Base-by-base conservation (phyloP, 129 eudicot genomes). In the Saussurea involucrata region DNA sequence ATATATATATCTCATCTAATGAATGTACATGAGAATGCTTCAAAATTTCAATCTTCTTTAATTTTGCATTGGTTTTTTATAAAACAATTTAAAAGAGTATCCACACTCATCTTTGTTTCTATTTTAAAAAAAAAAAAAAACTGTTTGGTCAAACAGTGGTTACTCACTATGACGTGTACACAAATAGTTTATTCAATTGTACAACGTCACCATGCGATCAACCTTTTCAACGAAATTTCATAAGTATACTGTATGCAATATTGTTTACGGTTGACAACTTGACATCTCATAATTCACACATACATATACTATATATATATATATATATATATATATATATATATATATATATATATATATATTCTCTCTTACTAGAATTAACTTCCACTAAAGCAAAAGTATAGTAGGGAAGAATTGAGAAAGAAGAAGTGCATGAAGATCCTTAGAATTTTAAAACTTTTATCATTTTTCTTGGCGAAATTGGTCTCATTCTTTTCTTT, bases 351-450 rank as follows among this genome's bases (percentile, higher is more conserved):
- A 20, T 20, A 20, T 12, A 2, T 46, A 13, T 46, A 27, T 37
- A 40, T 68, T n/a, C 0, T 24, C 70, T 53, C 61, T 17, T n/a
- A 53, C 61, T 22, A 18, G 61, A 53, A 53, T 53, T 53, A 74
- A 36, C 71, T 18, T 60, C 27, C 79, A 20, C 75, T n/a, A 28
- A 22, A 63, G 37, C 58, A 79, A 68, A 68, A 21, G 18, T 17
- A 53, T 53, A 1, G 22, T 18, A 79, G 22, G 8, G 27, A 55
- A 37, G 33, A 74, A 74, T 60, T 25, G 24, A 42, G 11, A n/a
- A n/a, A n/a, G n/a, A 63, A 63, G n/a, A 72, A 68, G 80, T 49
- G 76, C 80, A 83, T 83, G 86, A 78, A 60, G 86, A 83, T 61
- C 40, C 28, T 3, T 73, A 65, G 53, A 21, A 24, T 37, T 25